Percentiles rank a stretch among this genome's conserved stretches.
Conservation (phyloP, 2,329 filamentous ascomycete genomes). For the Alternaria conjuncta region DNA sequence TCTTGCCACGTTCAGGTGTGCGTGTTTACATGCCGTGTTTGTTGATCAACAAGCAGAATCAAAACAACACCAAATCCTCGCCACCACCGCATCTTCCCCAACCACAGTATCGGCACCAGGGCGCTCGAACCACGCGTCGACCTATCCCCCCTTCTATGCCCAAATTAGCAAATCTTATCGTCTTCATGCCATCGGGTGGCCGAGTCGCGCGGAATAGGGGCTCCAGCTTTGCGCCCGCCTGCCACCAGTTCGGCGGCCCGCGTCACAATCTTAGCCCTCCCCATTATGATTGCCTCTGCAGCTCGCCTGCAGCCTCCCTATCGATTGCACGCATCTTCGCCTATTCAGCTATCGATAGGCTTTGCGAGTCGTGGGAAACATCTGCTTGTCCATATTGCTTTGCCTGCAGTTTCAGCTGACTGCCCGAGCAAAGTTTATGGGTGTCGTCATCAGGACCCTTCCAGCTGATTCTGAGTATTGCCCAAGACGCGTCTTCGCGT, state of each 20-base stretch:
- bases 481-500: not conserved
- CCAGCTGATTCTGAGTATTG: not conserved
- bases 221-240: conserved; percentile 18
- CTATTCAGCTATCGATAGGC: conserved; percentile 18
- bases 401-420: not conserved
- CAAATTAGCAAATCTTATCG: conserved; percentile 31
- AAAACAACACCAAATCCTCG: conserved; percentile 13
- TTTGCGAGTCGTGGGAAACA: conserved; percentile 4
- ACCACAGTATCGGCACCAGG: conserved; percentile 15
- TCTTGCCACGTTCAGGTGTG: not conserved
- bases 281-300: conserved; percentile 39
- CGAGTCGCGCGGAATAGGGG: conserved; percentile 20
- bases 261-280: conserved; percentile 33
- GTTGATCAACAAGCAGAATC: conserved; percentile 14
- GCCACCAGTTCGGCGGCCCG: conserved; percentile 25
- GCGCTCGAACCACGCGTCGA: conserved; percentile 13
- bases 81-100: conserved; percentile 6
- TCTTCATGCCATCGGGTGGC: conserved; percentile 24
- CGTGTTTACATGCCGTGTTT: conserved; percentile 5
- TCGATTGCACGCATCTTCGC: conserved; percentile 16
- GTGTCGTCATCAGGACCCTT: not conserved
- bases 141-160: conserved; percentile 9
- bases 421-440: not conserved
- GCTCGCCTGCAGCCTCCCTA: conserved; percentile 22
- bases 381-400: not conserved